A percentile compares a stretch with the other conserved stretches of the same genome.
Conservation (phyloP, 2,329 filamentous ascomycete genomes). For the Setomelanomma holmii region DNA sequence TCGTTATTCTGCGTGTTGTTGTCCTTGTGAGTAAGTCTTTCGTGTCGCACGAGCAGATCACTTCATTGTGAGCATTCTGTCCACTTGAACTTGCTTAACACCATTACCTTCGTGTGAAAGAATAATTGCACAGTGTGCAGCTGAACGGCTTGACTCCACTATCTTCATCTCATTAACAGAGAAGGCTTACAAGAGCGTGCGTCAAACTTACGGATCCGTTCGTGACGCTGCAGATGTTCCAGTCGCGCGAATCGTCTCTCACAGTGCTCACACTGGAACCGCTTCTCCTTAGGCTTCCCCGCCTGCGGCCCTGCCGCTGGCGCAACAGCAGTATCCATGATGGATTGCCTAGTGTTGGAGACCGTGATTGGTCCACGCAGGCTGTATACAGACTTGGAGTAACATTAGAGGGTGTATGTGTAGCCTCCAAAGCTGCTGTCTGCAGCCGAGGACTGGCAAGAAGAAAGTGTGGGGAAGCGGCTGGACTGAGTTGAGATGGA, state of each 20-base stretch:
- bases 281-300: slow-evolving; percentile 44
- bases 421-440: neutral
- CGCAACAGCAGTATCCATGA: slow-evolving; percentile 31
- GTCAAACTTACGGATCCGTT: slow-evolving; percentile 45
- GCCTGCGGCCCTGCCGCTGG: slow-evolving; percentile 18
- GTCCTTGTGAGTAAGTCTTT: slow-evolving; percentile 45
- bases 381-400: slow-evolving; percentile 9
- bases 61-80: slow-evolving; percentile 26
- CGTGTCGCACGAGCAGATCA: slow-evolving; percentile 51
- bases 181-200: neutral
- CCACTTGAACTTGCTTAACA: neutral
- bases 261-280: slow-evolving; percentile 43
- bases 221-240: slow-evolving; percentile 52
- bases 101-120: slow-evolving; percentile 52
- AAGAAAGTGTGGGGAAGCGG: slow-evolving; percentile 4
- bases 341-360: slow-evolving; percentile 8
- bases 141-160: slow-evolving; percentile 52
- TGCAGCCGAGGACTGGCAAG: neutral
- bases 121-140: slow-evolving; percentile 50
- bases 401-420: slow-evolving; percentile 2
- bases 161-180: slow-evolving; percentile 32
- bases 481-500: slow-evolving; percentile 3
- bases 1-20: neutral
- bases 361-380: slow-evolving; percentile 14
- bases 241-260: slow-evolving; percentile 46